Evolutionary conservation across 2,329 filamentous ascomycete genomes (phyloP).

Genomic region (Peltaster fructicola): DNA sequence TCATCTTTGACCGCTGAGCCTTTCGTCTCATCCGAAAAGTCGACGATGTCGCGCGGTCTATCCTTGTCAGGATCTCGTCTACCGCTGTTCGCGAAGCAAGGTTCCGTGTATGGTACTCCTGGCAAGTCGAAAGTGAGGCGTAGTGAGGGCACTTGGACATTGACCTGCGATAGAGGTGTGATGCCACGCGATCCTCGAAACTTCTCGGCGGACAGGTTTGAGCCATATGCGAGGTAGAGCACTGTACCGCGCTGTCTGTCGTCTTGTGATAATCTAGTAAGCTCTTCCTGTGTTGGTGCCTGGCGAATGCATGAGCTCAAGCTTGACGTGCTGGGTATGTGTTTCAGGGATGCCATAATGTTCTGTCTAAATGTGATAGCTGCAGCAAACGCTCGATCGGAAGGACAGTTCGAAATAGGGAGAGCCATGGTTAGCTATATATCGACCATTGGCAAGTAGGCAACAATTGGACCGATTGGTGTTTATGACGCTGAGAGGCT

Average conservation of each 20-base stretch:
- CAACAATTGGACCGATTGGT: no score
- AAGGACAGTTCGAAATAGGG: no score
- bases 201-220: constrained; percentile 65
- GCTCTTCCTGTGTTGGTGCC: no score
- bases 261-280: no score
- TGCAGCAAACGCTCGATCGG: constrained; percentile 5
- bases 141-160: constrained; percentile 65
- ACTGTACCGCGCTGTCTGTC: constrained; percentile 11
- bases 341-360: constrained; percentile 4
- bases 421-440: no score
- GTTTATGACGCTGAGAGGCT: no score
- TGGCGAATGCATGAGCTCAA: no score
- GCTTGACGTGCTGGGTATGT: constrained; percentile 1
- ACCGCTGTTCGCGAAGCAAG: constrained; percentile 76
- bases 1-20: constrained; percentile 2
- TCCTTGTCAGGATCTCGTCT: constrained; percentile 31
- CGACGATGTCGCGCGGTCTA: constrained; percentile 11
- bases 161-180: constrained; percentile 60
- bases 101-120: constrained; percentile 71
- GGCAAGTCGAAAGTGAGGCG: constrained; percentile 70
- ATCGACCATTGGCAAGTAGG: no score
- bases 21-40: not conserved
- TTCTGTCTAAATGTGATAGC: constrained; percentile 10
- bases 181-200: constrained; percentile 67
- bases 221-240: constrained; percentile 56